Evolutionary conservation across 495 filamentous ascomycete species (phyloP).

Genomic region (Patellaria atrata): DNA sequence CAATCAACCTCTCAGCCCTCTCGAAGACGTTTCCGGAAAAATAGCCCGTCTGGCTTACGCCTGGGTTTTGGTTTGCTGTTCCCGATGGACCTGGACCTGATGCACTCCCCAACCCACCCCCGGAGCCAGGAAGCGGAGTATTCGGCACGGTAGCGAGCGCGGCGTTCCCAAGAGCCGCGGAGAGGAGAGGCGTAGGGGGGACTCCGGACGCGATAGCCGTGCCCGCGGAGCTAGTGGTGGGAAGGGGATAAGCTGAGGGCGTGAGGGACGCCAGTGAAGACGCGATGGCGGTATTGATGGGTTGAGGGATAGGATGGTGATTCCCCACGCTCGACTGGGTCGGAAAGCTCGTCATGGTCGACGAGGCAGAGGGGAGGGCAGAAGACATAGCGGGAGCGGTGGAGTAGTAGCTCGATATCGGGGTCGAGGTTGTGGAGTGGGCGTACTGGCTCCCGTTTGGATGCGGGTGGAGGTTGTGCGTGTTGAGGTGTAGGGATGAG

Average conservation of each 20-base stretch:
- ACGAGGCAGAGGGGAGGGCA: no score
- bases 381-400: no score
- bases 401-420: no score
- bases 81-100: not conserved
- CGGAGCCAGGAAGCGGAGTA: constrained; percentile 42
- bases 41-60: not conserved
- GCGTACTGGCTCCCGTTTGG: no score
- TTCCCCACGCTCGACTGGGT: no score
- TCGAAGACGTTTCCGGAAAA: constrained; percentile 46
- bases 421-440: no score
- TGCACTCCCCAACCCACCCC: constrained; percentile 45
- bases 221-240: constrained; percentile 19
- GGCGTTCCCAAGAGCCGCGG: constrained; percentile 74
- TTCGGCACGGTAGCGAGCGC: constrained; percentile 80
- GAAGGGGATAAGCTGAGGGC: constrained; percentile 5
- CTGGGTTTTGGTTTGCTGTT: no score
- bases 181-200: constrained; percentile 56
- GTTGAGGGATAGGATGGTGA: no score
- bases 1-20: constrained; percentile 52
- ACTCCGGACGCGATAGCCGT: constrained; percentile 23
- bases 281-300: constrained; percentile 20
- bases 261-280: constrained; percentile 7
- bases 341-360: no score
- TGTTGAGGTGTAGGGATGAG: not conserved
- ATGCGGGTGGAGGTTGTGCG: constrained; percentile 3